These are phyloP conservation scores for Helicocarpus griseus DNA, from an alignment of 2,329 filamentous ascomycete species.

Conservation along the genomic window DNA sequence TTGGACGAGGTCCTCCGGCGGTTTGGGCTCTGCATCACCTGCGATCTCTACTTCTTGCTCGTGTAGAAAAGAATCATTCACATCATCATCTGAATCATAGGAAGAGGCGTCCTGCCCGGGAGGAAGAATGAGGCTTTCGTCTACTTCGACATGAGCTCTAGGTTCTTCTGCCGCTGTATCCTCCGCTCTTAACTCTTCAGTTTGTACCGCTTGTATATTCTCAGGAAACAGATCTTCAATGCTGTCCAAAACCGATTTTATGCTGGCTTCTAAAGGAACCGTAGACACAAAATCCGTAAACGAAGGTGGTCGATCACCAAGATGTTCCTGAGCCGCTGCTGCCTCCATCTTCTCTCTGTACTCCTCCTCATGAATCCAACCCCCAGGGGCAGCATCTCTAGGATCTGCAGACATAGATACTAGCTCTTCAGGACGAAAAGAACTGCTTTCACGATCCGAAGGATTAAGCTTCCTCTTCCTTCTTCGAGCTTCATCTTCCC, in stretches of 20 bases:
- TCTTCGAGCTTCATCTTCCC: slow-evolving; percentile 78
- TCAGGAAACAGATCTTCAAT: slow-evolving; percentile 77
- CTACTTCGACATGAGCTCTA: slow-evolving; percentile 45
- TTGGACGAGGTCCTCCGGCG: slow-evolving; percentile 1
- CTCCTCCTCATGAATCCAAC: slow-evolving; percentile 89
- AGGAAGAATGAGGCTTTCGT: slow-evolving; percentile 51
- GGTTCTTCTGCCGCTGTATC: slow-evolving; percentile 5
- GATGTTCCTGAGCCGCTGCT: slow-evolving; percentile 56
- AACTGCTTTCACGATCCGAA: slow-evolving; percentile 55
- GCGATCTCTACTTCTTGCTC: slow-evolving; percentile 7
- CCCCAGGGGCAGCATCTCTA: slow-evolving; percentile 59
- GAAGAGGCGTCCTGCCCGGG: slow-evolving; percentile 32
- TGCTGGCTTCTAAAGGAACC: slow-evolving; percentile 42
- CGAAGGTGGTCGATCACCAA: slow-evolving; percentile 34
- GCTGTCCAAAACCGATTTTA: slow-evolving; percentile 74
- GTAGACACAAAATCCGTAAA: slow-evolving; percentile 59
- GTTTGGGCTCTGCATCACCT: slow-evolving; percentile 12
- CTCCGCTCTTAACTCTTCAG: slow-evolving; percentile 13
- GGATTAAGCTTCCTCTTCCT: slow-evolving; percentile 63
- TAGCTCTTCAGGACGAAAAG: slow-evolving; percentile 71
- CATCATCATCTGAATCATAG: slow-evolving; percentile 35
- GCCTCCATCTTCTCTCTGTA: slow-evolving; percentile 56
- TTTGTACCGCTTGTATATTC: slow-evolving; percentile 38
- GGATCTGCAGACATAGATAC: slow-evolving; percentile 82
- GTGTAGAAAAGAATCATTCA: slow-evolving; percentile 2